These are phyloP conservation scores for Mycena filopes DNA, from an alignment of 768 basidiomycete genomes.

Conservation along the genomic window DNA sequence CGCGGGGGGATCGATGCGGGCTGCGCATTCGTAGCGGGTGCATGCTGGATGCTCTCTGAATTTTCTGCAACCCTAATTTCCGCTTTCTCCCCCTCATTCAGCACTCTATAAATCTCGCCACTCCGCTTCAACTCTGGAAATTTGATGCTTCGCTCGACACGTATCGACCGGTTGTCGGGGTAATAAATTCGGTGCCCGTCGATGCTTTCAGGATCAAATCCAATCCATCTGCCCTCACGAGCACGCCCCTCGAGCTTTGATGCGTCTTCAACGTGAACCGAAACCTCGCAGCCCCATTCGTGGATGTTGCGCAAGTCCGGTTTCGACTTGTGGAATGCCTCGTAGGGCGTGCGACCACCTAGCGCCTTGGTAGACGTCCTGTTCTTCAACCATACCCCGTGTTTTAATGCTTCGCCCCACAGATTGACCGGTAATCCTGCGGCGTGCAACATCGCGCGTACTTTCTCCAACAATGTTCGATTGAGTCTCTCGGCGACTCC, in stretches of 20 bases:
- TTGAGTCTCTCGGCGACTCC: constrained; percentile 51
- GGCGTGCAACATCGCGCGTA: constrained; percentile 48
- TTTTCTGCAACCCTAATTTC: constrained; percentile 11
- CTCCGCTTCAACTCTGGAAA: constrained; percentile 21
- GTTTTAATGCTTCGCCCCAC: constrained; percentile 50
- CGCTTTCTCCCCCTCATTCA: constrained; percentile 33
- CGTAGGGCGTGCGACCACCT: constrained; percentile 41
- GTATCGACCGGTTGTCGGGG: too few relatives aligned
- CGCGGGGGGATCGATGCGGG: not conserved
- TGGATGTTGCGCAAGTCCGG: constrained; percentile 42
- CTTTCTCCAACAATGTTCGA: constrained; percentile 43
- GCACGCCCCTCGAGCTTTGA: not conserved
- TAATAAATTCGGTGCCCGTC: too few relatives aligned
- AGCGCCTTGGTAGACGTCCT: constrained; percentile 40
- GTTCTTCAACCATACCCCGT: constrained; percentile 52
- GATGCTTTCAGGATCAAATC: too few relatives aligned
- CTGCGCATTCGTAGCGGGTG: constrained; percentile 15
- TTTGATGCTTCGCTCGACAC: constrained; percentile 36
- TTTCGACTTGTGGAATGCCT: constrained; percentile 41
- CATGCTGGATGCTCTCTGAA: constrained; percentile 32
- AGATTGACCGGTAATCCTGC: constrained; percentile 46
- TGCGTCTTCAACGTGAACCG: too few relatives aligned
- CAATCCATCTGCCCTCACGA: too few relatives aligned
- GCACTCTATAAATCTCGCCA: constrained; percentile 22
- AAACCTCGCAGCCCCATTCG: constrained; percentile 46